Base-by-base conservation (phyloP, 148 eudicot species). In the Salicornia ramosissima region DNA sequence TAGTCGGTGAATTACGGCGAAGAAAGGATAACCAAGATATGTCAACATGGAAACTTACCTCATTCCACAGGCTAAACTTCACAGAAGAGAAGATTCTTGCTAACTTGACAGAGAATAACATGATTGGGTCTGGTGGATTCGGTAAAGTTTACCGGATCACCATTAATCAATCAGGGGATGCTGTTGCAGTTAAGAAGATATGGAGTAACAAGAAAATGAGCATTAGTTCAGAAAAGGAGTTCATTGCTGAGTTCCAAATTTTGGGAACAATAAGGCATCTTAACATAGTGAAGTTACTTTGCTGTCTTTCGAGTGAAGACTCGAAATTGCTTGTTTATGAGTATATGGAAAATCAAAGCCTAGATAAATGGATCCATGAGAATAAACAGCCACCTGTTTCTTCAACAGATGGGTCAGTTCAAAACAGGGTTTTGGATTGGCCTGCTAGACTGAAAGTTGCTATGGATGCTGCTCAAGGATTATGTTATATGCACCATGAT, bases 251-350 rank as follows among this genome's bases (percentile, higher is more conserved):
- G 72, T 83, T 88, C 54, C 69, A 82, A 34, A 82, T 83, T 36
- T 31, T 90, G 50, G 88, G 96, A 25, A 81, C 78, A 16, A 85
- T 90, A 19, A 70, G 88, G 64, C 93, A 90, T 64, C 64, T 67
- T n/a, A 90, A 90, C 62, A 90, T 90, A 75, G 89, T 88, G 67
- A 90, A 88, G 80, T 83, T 90, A 15, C 65, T 90, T 29, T 90
- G 93, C 64, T 90, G 89, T 69, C 66, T 90, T 67, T 86, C 93
- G 22, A 84, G 85, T 69, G 86, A 86, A 19, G 75, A 69, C 22
- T 81, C 85, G 13, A 90, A 81, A 46, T 72, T 90, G 40, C 88
- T 88, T 26, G 89, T 90, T 1, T 90, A 90, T 11, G 90, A 90
- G 83, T 86, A 88, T 63, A 81, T 90, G 86, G 85, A 80, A 75